Evolutionary conservation across 2,329 filamentous ascomycete genomes (phyloP).

Genomic region (Scedosporium apiospermum): DNA sequence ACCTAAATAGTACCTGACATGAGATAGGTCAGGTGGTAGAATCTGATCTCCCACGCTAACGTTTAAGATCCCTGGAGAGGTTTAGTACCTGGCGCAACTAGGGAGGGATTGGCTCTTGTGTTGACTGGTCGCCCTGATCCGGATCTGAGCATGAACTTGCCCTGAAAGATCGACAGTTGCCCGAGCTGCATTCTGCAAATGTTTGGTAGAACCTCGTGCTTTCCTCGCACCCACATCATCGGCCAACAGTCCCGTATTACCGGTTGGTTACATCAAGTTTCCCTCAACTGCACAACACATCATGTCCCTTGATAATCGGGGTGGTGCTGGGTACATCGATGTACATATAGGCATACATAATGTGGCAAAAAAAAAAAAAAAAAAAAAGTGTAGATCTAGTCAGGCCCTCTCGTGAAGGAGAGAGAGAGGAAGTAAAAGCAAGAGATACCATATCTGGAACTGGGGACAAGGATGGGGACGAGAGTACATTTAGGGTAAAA

Average conservation of each 20-base stretch:
- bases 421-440: not conserved
- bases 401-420: not conserved
- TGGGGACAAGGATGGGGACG: not conserved
- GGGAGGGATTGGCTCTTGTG: no score
- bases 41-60: no score
- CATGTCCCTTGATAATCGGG: not conserved
- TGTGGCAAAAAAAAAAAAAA: not conserved
- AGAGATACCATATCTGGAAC: not conserved
- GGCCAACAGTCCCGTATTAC: constrained; percentile 1
- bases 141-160: not conserved
- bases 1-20: no score
- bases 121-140: not conserved
- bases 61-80: no score
- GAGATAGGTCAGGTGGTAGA: no score
- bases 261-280: constrained; percentile 3
- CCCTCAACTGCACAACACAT: not conserved
- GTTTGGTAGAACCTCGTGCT: not conserved
- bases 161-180: not conserved
- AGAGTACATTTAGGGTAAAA: not conserved
- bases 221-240: not conserved
- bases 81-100: no score
- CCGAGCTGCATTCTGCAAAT: not conserved
- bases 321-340: not conserved
- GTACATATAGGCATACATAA: not conserved
- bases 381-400: not conserved